Conservation (phyloP, 345 rosid species). For the Cardiospermum halicacabum region DNA sequence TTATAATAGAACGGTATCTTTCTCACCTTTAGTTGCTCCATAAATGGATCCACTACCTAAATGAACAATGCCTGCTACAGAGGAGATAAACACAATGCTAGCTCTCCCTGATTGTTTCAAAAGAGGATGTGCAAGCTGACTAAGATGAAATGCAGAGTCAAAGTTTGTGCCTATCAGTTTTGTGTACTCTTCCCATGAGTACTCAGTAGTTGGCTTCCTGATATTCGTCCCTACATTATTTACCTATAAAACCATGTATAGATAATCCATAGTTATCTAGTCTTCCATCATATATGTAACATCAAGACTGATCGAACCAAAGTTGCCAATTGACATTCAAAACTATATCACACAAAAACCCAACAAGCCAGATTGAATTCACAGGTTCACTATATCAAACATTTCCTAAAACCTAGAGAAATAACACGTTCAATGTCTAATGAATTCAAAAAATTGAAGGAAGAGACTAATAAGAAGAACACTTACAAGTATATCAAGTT, state of each 20-base stretch:
- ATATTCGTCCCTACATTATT: conserved; percentile 85
- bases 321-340: background rate
- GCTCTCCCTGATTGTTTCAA: conserved; percentile 77
- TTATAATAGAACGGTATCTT: background rate
- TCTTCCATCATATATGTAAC: background rate
- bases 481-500: conserved; percentile 67
- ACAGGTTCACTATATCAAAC: background rate
- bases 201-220: conserved; percentile 75
- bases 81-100: conserved; percentile 81
- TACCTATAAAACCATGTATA: conserved; percentile 39
- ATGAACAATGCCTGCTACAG: conserved; percentile 56
- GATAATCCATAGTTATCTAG: background rate
- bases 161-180: conserved; percentile 65
- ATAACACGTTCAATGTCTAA: no score
- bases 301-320: background rate
- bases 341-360: background rate
- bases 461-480: no score
- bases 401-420: no score
- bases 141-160: conserved; percentile 70
- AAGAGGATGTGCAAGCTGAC: conserved; percentile 83
- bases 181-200: conserved; percentile 53
- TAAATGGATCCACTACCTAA: conserved; percentile 61
- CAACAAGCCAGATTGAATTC: background rate
- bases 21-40: conserved; percentile 67
- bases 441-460: no score